These are phyloP conservation scores for Arachnomyces sp. DNA, from an alignment of 2,329 filamentous ascomycete species.

Conservation along the genomic window DNA sequence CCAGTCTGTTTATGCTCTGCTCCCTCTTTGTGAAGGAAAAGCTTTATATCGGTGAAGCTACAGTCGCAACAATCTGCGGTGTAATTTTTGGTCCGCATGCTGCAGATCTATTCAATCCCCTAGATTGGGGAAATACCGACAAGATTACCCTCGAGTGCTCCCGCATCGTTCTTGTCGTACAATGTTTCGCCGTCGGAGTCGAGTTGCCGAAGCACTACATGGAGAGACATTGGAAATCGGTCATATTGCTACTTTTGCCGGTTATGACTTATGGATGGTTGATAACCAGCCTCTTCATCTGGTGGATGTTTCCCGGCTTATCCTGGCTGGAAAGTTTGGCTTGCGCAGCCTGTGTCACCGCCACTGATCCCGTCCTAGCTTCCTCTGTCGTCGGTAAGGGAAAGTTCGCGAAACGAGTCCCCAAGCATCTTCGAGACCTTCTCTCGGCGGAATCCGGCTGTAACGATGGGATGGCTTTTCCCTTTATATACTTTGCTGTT, in stretches of 20 bases:
- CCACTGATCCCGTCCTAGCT: slow-evolving; percentile 91
- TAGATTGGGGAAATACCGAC: slow-evolving; percentile 58
- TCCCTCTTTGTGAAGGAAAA: slow-evolving; percentile 97
- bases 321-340: slow-evolving; percentile 86
- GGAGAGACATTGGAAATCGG: slow-evolving; percentile 95
- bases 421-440: slow-evolving; percentile 92
- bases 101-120: slow-evolving; percentile 55
- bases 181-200: slow-evolving; percentile 67
- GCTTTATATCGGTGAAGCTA: slow-evolving; percentile 97
- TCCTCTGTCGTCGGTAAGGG: slow-evolving; percentile 98
- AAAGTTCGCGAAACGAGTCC: slow-evolving; percentile 95
- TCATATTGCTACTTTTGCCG: slow-evolving; percentile 76
- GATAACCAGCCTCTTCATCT: slow-evolving; percentile 85
- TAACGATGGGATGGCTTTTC: slow-evolving; percentile 99
- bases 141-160: slow-evolving; percentile 63
- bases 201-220: slow-evolving; percentile 73
- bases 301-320: slow-evolving; percentile 74
- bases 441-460: slow-evolving; percentile 95
- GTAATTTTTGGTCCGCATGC: slow-evolving; percentile 65
- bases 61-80: slow-evolving; percentile 68
- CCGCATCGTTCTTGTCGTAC: slow-evolving; percentile 63
- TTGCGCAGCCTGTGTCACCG: slow-evolving; percentile 87
- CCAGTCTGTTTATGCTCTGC: slow-evolving; percentile 94
- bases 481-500: slow-evolving; percentile 86
- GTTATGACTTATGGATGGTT: slow-evolving; percentile 91